Evolutionary conservation across 768 basidiomycete species (phyloP).

Genomic region (Ramaria rubella): DNA sequence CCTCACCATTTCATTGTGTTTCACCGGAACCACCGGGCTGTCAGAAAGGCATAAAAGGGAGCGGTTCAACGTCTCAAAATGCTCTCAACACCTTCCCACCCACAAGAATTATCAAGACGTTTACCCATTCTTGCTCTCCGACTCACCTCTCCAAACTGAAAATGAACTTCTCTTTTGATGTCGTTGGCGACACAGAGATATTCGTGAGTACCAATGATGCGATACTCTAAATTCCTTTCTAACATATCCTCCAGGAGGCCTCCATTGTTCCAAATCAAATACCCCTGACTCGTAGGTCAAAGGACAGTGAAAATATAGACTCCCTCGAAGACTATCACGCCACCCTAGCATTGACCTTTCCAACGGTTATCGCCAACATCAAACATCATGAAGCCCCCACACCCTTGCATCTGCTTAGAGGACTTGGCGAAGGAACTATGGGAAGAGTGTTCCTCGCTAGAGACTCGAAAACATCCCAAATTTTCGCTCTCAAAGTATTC

Average conservation of each 20-base stretch:
- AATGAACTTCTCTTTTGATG: background rate
- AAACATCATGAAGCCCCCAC: background rate
- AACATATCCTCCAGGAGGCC: background rate
- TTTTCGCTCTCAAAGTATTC: background rate
- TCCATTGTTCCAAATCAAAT: background rate
- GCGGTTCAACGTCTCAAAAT: background rate
- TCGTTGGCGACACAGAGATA: background rate
- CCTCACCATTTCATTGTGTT: background rate
- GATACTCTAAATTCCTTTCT: background rate
- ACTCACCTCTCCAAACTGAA: background rate
- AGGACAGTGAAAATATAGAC: background rate
- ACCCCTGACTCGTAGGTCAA: background rate
- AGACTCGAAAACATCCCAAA: background rate
- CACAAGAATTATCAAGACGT: background rate
- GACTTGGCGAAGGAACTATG: background rate
- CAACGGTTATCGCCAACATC: background rate
- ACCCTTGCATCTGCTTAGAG: background rate
- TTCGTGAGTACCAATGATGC: background rate
- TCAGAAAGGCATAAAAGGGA: background rate
- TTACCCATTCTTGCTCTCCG: background rate
- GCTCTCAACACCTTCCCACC: background rate
- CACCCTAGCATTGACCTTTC: background rate
- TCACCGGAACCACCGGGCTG: background rate
- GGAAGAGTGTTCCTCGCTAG: background rate
- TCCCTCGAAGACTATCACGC: background rate